Base-by-base conservation (phyloP, 2,329 filamentous ascomycete species). In the Ambrosiella cleistominuta region DNA sequence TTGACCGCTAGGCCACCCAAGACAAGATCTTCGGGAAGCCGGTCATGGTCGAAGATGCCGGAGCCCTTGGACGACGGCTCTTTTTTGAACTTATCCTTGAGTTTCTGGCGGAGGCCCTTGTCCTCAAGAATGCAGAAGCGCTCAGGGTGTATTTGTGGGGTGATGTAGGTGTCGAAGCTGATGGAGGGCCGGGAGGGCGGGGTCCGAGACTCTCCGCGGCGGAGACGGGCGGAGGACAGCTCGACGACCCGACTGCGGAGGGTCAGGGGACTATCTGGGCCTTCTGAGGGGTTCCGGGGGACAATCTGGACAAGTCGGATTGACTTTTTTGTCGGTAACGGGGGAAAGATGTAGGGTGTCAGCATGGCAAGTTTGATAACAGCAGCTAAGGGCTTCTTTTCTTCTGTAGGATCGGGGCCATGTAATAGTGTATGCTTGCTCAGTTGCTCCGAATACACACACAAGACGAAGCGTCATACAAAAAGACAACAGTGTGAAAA, bases 291-390 rank as follows among this genome's bases (percentile, higher is more conserved):
- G 11, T 56, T 53, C 11, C 59, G 59, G 6, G 59, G 56, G 39
- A 56, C 53, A 36, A 61, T 61, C 51, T 61, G 56, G 44, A 61
- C 56, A 35, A 61, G 56, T 11, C 59, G 56, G 56, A 61, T 61
- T 35, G 59, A 61, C 56, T 61, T 61, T 37, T 45, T 42, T 15
- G 56, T 56, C 37, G 56, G 59, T 12, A 61, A 39, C 9, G 59
- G 44, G 15, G 54, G 27, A 35, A 52, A 61, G 15, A 56, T 38
- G n/a, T 44, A 57, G 37, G 35, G 52, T 36, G 9, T 19, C n/a
- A 8, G 56, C 50, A 58, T 60, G 36, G 55, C 36, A 38, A 44
- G 13, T 17, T 27, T 8, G 13, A 11, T 13, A 19, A 51, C 17
- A 51, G 5, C 47, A 36, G 27, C 7, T 13, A 15, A 17, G 44